Conservation (phyloP, 1,284 basidiomycete genomes). For the Athelia sp. region DNA sequence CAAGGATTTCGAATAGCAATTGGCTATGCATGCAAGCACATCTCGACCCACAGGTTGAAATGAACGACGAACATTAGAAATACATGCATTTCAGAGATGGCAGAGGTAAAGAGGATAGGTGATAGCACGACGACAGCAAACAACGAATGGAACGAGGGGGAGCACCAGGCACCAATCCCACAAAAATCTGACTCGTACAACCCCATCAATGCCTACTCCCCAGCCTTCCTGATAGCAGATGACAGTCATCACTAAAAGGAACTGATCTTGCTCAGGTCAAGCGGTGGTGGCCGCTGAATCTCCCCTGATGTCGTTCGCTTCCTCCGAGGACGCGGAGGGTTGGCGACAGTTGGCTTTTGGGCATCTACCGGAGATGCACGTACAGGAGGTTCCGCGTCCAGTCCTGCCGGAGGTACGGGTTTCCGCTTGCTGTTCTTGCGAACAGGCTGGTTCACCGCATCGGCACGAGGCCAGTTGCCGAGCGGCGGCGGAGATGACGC, state of each 20-base stretch:
- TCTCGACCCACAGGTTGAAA: too few relatives aligned
- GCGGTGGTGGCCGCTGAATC: constrained; percentile 23
- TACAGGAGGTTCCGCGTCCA: constrained; percentile 12
- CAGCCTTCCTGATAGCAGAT: too few relatives aligned
- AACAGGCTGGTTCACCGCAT: constrained; percentile 36
- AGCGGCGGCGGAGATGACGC: constrained; percentile 40
- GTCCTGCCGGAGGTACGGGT: constrained; percentile 17
- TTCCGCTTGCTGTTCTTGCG: constrained; percentile 25
- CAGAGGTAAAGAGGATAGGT: too few relatives aligned
- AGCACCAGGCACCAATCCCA: too few relatives aligned
- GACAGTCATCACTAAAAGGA: constrained; percentile 1
- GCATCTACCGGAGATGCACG: neutral
- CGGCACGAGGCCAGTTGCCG: constrained; percentile 51
- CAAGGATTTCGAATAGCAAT: too few relatives aligned
- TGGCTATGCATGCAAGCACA: too few relatives aligned
- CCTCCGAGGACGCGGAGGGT: constrained; percentile 8
- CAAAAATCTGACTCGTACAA: too few relatives aligned
- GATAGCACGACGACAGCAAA: too few relatives aligned
- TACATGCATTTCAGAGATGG: too few relatives aligned
- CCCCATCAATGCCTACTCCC: too few relatives aligned
- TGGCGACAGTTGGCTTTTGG: constrained; percentile 5
- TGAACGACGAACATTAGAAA: too few relatives aligned
- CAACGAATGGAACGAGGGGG: too few relatives aligned
- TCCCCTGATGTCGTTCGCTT: constrained; percentile 13
- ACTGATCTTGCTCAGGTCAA: constrained; percentile 27